Percentiles rank a stretch among this genome's conserved stretches.
Conservation (phyloP, 371 early-diverging fungal genomes). For the Syncephalastrum monosporum region DNA sequence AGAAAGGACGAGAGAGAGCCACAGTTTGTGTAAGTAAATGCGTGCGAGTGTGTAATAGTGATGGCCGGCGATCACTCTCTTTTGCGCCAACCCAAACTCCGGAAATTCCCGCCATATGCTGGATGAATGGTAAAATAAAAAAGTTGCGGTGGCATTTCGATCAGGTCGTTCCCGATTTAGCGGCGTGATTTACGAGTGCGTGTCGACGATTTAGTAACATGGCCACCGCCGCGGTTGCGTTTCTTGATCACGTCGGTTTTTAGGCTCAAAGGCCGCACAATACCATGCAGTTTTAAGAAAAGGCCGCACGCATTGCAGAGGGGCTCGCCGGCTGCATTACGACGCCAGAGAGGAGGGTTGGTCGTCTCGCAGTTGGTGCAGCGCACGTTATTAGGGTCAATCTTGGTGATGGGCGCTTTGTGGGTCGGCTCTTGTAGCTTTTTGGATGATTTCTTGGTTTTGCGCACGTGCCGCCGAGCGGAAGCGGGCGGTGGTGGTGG, state of each 20-base stretch:
- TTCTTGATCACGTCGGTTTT: slow-evolving; percentile 81
- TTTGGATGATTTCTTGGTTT: slow-evolving; percentile 6
- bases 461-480: slow-evolving; percentile 13
- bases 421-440: neutral
- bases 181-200: slow-evolving; percentile 7
- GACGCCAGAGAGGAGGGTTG: slow-evolving; percentile 93
- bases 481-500: slow-evolving; percentile 4
- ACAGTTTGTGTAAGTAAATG: no score
- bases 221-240: slow-evolving; percentile 44
- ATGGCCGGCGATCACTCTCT: no score
- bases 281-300: slow-evolving; percentile 79
- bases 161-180: neutral
- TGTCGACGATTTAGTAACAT: slow-evolving; percentile 3
- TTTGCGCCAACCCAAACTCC: no score
- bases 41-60: no score
- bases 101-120: no score
- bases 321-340: slow-evolving; percentile 66
- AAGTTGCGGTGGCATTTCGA: no score
- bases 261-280: slow-evolving; percentile 71
- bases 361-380: slow-evolving; percentile 91
- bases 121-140: no score
- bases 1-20: no score
- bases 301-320: slow-evolving; percentile 64
- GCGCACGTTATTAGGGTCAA: slow-evolving; percentile 5
- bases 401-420: slow-evolving; percentile 5